A percentile compares a stretch with the other conserved stretches of the same genome.
phyloP scores from a whole-genome alignment of 306 rosid species.

The Ziziphus jujuba region DNA sequence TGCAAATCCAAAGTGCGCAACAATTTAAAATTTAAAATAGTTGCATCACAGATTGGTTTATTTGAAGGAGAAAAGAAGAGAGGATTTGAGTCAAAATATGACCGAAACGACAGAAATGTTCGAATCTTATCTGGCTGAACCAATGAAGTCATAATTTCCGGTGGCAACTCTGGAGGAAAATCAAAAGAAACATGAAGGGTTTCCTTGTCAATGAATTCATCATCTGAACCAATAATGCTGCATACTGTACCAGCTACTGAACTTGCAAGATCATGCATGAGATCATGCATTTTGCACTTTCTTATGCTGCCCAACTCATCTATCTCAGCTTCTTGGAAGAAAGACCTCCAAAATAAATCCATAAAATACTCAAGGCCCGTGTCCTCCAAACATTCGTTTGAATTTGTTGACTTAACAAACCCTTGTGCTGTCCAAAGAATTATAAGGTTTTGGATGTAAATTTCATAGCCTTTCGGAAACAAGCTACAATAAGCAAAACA shows the following conservation, averaged over 20 bases:
- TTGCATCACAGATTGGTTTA: neutral
- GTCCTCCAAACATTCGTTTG: neutral
- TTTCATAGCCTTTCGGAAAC: too few relatives aligned
- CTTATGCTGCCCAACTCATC: neutral
- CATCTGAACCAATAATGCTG: neutral
- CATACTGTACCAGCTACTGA: neutral
- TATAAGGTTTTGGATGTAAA: too few relatives aligned
- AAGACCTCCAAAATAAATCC: constrained; percentile 7
- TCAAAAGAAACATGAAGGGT: neutral
- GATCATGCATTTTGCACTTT: neutral
- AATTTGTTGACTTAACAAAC: neutral
- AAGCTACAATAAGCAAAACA: constrained; percentile 5
- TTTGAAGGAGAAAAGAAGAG: too few relatives aligned
- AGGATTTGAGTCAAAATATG: neutral
- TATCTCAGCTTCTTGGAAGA: constrained; percentile 2
- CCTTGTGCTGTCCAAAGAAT: neutral
- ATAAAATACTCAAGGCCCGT: constrained; percentile 3
- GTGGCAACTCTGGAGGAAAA: neutral
- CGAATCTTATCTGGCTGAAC: neutral
- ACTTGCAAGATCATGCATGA: neutral
- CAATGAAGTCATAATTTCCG: neutral
- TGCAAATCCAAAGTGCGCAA: neutral
- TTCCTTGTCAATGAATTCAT: neutral
- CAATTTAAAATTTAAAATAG: neutral
- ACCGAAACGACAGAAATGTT: neutral